Percentiles rank a stretch among this genome's conserved stretches.
Conservation (phyloP, 352 stramenopile genomes). For the Pythium vanterpoolii region DNA sequence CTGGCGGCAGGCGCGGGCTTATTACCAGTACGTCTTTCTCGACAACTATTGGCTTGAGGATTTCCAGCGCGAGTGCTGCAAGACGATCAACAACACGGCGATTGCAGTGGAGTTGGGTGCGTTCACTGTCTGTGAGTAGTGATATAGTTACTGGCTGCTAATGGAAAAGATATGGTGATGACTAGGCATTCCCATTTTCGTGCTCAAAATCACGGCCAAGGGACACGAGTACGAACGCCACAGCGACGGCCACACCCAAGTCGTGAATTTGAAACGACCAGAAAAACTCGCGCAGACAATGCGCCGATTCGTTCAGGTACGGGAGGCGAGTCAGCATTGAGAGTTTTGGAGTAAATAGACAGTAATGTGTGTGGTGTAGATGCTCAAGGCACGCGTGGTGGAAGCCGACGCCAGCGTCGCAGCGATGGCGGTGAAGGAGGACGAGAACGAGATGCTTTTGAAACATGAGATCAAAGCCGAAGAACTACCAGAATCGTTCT, state of each 20-base stretch:
- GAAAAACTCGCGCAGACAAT: conserved; percentile 38
- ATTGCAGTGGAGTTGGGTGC: conserved; percentile 33
- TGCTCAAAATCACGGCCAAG: conserved; percentile 51
- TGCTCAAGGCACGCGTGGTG: neutral
- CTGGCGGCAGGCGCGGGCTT: conserved; percentile 49
- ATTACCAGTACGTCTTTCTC: conserved; percentile 75
- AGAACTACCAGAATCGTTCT: neutral
- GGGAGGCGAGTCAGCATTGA: neutral
- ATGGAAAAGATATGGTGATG: neutral
- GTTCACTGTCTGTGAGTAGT: neutral
- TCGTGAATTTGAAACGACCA: conserved; percentile 33
- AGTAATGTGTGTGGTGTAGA: neutral
- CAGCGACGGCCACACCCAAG: conserved; percentile 23
- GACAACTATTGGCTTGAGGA: conserved; percentile 55
- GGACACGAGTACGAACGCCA: conserved; percentile 33
- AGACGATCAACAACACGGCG: conserved; percentile 36
- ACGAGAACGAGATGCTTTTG: neutral
- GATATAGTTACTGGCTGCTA: neutral
- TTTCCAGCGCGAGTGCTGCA: conserved; percentile 51
- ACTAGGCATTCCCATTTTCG: conserved; percentile 72
- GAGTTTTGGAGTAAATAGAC: neutral
- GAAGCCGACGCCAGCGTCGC: neutral
- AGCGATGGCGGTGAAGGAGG: neutral
- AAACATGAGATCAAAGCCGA: neutral
- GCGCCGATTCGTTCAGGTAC: conserved; percentile 44